Evolutionary conservation across 345 rosid species (phyloP).

Genomic region (Linum usitatissimum): DNA sequence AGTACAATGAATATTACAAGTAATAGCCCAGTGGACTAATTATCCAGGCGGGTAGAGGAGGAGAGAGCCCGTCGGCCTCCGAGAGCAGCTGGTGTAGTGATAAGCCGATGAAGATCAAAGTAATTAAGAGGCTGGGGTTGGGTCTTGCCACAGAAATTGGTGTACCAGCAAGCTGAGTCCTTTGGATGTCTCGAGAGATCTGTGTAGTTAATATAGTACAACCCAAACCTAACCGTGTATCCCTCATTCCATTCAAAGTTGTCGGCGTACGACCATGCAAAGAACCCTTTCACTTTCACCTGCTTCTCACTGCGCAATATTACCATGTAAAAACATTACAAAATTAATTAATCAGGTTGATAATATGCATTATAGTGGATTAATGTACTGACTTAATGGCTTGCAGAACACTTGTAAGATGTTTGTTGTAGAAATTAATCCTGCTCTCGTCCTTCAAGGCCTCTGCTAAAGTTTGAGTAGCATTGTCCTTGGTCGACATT

Average conservation of each 20-base stretch:
- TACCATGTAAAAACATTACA: constrained; percentile 1
- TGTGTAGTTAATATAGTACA: neutral
- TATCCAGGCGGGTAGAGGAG: no score
- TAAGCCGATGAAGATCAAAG: no score
- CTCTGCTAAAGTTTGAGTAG: neutral
- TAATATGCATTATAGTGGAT: no score
- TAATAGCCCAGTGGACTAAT: no score
- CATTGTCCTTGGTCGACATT: neutral
- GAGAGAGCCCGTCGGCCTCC: no score
- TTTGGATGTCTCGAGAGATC: neutral
- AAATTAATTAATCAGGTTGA: no score
- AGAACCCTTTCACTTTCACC: neutral
- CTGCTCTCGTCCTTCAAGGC: neutral
- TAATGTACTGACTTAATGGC: neutral
- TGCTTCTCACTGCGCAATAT: neutral
- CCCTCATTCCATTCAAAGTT: neutral
- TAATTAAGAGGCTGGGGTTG: neutral
- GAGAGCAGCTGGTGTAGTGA: no score
- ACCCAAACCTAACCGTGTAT: neutral
- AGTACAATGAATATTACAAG: no score
- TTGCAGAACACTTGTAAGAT: neutral
- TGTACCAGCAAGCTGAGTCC: neutral
- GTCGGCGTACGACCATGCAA: neutral
- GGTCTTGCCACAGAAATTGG: neutral
- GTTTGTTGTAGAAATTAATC: neutral